Evolutionary conservation across 169 alveolate species (phyloP).

Genomic region (Plasmodium sp.): DNA sequence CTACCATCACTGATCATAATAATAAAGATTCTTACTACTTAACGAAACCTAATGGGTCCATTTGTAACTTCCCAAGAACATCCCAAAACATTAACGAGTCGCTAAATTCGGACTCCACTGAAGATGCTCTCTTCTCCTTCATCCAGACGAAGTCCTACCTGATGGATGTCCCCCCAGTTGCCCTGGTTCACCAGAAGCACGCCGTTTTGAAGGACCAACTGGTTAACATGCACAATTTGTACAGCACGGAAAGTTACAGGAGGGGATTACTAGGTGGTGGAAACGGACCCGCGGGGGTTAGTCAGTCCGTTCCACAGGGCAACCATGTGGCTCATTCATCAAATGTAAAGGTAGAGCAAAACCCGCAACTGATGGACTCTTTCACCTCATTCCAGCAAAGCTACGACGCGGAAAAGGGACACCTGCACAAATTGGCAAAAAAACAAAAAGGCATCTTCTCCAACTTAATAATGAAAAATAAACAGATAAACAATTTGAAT

Average conservation of each 20-base stretch:
- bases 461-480: constrained; percentile 16
- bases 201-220: constrained; percentile 50
- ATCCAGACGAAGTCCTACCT: constrained; percentile 42
- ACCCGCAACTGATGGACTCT: not conserved
- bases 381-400: constrained; percentile 16
- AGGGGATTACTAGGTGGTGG: not conserved
- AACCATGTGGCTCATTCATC: not conserved
- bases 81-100: constrained; percentile 30
- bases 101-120: not conserved
- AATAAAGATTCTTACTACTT: constrained; percentile 49
- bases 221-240: constrained; percentile 28
- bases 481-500: constrained; percentile 2
- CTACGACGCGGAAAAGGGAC: constrained; percentile 17
- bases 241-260: constrained; percentile 34
- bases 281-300: not conserved
- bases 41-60: constrained; percentile 48
- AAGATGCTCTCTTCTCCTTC: constrained; percentile 6
- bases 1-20: constrained; percentile 13
- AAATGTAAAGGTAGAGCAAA: not conserved
- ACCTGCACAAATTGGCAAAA: constrained; percentile 4
- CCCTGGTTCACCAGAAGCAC: constrained; percentile 45
- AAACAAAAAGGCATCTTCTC: constrained; percentile 41
- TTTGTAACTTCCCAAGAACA: constrained; percentile 61
- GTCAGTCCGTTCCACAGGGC: not conserved
- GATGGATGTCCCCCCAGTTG: constrained; percentile 29